Base-by-base conservation (phyloP, 202 grass and related monocot species). In the Schoenoplectus tabernaemontani region DNA sequence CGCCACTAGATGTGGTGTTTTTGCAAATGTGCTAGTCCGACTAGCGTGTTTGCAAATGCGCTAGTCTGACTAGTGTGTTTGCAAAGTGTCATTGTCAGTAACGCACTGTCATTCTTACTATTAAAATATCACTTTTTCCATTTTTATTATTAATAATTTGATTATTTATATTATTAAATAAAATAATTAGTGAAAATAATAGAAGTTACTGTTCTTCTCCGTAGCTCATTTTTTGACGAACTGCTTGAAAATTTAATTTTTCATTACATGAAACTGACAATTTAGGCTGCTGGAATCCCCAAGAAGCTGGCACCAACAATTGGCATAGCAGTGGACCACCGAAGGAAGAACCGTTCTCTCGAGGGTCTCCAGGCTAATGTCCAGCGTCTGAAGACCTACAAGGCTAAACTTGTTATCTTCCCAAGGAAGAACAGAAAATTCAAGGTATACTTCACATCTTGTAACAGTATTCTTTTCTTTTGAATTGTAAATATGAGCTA, bases 361-460 rank as follows among this genome's bases (percentile, higher is more conserved):
- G 87, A 93, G 84, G 93, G 93, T 17, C 79, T 97, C 37, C 93
- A 97, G 84, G 67, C 91, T 4, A 97, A 93, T 69, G 62, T 90
- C 20, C 89, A 91, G 77, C 84, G 91, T 82, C 82, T 97, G 9
- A 94, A 97, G 78, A 97, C 91, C 6, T 97, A 94, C 82, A 94
- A 97, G 75, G 95, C 95, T 23, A 97, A 92, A 76, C 84, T 94
- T 22, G 95, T 97, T 9, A 92, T 97, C 87, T 97, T 94, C 87
- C 95, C 95, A 81, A 94, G 91, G 74, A 89, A 85, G 33, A 79
- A 91, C 9, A 80, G 86, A 60, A 93, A 94, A 76, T 87, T 90
- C 73, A 97, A 97, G 91, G 95, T 90, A 77, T 67, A 64, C 0
- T 28, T n/a, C 0, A 3, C 19, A 5, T 53, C 42, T 19, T 41